Evolutionary conservation across 106 monocot species (phyloP), one percentile per base, ranked within the genome.

Genomic region (Ottelia alismoides): DNA sequence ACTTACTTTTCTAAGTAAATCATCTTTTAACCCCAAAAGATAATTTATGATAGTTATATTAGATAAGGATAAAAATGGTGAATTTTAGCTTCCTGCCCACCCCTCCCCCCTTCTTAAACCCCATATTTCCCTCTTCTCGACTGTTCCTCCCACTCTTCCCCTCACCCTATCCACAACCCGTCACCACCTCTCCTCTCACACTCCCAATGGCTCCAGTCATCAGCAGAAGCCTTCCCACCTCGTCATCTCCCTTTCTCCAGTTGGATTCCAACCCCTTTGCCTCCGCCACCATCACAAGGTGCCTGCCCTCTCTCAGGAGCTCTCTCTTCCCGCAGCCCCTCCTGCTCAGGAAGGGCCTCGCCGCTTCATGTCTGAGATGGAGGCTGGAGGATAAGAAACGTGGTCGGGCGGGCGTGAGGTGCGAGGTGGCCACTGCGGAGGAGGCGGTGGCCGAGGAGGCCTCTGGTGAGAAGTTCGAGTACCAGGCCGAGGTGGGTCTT

Each of bases 401-500:
- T 2, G 45, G 66, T 16, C 9, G 70, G 56, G 63, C 27, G 3
- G 77, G 75, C 35, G 67, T n/a, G n/a, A n/a, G 75, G 51, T 82
- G 87, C 47, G 87, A 81, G 4, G 81, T 78, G 5, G 87, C 75
- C 1, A 75, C 78, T 11, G 87, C 74, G 5, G 87, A 81, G 65
- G 75, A 87, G 72, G 74, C 65, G 25, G 74, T 61, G 10, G 66
- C 40, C 17, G 78, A 74, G 65, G 65, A 43, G 27, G 48, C 80
- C 29, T 57, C 60, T 5, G 86, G 57, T 6, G 86, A 86, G 77
- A 86, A 77, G 65, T 86, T 74, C 25, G 86, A 86, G 68, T 86
- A 86, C 64, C 86, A 86, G 64, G 86, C 81, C 6, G 87, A 87
- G 87, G 81, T 87, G 29, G 11, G 54, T 28, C 35, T 55, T 11